Conservation (phyloP, 768 basidiomycete species). For the Leccinellum albellum region DNA sequence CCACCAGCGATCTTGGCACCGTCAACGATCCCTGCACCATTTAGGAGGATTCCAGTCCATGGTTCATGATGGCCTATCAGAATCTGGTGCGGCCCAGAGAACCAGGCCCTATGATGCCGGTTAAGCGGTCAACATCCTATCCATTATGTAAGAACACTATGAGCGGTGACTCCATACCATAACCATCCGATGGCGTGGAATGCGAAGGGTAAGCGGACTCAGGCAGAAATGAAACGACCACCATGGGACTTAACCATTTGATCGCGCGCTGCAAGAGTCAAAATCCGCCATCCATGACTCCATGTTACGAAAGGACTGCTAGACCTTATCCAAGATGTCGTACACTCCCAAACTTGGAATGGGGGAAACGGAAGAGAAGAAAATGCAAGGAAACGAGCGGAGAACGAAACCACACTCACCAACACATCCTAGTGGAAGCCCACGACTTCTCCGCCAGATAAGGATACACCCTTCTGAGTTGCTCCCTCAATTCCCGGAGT, state of each 20-base stretch:
- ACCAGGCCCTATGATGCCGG: neutral
- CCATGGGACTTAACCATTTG: neutral
- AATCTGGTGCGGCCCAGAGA: neutral
- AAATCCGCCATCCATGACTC: neutral
- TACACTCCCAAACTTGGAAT: neutral
- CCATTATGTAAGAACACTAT: neutral
- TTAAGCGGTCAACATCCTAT: neutral
- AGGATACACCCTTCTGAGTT: slow-evolving; percentile 64
- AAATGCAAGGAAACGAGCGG: neutral
- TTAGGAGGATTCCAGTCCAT: neutral
- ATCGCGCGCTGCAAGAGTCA: neutral
- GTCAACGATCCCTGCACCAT: neutral
- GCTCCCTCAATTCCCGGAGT: slow-evolving; percentile 46
- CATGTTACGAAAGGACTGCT: neutral
- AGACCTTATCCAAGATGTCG: neutral
- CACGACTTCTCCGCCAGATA: slow-evolving; percentile 73
- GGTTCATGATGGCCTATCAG: neutral
- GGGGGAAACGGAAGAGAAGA: neutral
- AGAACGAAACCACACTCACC: slow-evolving; percentile 46
- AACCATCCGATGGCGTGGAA: neutral
- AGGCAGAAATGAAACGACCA: neutral
- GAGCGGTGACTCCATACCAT: neutral
- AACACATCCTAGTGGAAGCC: slow-evolving; percentile 75
- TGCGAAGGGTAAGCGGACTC: neutral
- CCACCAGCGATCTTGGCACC: neutral